A percentile compares a stretch with the other conserved stretches of the same genome.
phyloP scores from a whole-genome alignment of 345 rosid genomes.

The Turritis glabra region DNA sequence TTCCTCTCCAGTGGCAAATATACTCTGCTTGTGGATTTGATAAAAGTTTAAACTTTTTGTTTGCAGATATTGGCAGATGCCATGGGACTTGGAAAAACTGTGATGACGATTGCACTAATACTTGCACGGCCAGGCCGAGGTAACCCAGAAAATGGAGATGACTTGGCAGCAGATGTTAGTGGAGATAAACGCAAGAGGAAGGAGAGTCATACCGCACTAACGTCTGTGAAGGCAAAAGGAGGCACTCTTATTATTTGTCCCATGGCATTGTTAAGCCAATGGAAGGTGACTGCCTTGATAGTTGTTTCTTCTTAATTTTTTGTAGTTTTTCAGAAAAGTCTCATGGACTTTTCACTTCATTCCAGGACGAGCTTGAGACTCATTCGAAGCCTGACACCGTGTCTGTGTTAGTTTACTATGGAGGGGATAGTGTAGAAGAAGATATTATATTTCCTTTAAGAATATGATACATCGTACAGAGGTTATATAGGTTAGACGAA shows the following conservation, averaged over 20 bases:
- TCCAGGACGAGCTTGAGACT: conserved; percentile 71
- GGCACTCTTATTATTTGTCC: conserved; percentile 76
- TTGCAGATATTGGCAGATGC: conserved; percentile 72
- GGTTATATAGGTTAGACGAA: too few species aligned
- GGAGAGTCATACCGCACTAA: conserved; percentile 20
- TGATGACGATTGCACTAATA: conserved; percentile 73
- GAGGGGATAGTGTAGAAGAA: conserved; percentile 40
- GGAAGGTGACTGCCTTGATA: conserved; percentile 54
- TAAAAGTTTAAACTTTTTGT: neutral
- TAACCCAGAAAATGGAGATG: conserved; percentile 29
- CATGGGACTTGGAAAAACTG: conserved; percentile 83
- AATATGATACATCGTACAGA: too few species aligned
- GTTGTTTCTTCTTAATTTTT: neutral
- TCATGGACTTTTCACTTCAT: neutral
- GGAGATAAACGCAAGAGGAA: conserved; percentile 28
- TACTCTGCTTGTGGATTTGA: neutral
- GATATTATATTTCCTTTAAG: too few species aligned
- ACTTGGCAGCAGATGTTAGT: conserved; percentile 6
- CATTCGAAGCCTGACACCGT: conserved; percentile 53
- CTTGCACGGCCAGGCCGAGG: conserved; percentile 60
- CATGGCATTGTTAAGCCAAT: conserved; percentile 71
- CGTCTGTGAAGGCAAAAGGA: conserved; percentile 46
- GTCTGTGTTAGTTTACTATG: conserved; percentile 62
- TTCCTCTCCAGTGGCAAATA: neutral
- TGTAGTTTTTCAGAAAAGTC: neutral